These are phyloP conservation scores for Sutorius australiensis DNA, from an alignment of 768 basidiomycete genomes.

Conservation along the genomic window DNA sequence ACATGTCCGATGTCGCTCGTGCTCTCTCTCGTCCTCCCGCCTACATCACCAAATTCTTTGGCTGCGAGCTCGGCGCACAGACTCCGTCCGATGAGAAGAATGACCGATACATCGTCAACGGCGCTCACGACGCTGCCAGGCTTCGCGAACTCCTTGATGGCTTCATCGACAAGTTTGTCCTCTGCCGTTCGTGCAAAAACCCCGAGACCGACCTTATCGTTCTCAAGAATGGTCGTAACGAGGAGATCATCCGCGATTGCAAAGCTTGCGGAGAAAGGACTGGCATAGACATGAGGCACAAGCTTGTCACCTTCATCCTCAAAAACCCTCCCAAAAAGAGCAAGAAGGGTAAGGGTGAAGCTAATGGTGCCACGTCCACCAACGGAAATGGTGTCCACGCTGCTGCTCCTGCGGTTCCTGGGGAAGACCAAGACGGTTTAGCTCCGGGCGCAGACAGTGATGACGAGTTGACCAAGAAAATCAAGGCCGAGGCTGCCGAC, in stretches of 20 bases:
- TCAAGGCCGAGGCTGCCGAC: slow-evolving; percentile 85
- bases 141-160: slow-evolving; percentile 92
- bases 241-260: slow-evolving; percentile 93
- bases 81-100: slow-evolving; percentile 95
- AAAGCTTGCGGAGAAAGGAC: slow-evolving; percentile 97
- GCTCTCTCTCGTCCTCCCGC: slow-evolving; percentile 92
- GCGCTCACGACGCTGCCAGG: slow-evolving; percentile 86
- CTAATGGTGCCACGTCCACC: slow-evolving; percentile 49
- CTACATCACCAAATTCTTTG: slow-evolving; percentile 99
- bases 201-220: slow-evolving; percentile 96
- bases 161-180: slow-evolving; percentile 98
- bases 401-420: slow-evolving; percentile 35
- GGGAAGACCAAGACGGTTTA: slow-evolving; percentile 41
- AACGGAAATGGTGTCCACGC: slow-evolving; percentile 45
- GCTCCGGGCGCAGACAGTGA: slow-evolving; percentile 65
- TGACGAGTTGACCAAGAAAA: slow-evolving; percentile 84
- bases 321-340: slow-evolving; percentile 94
- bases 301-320: slow-evolving; percentile 91
- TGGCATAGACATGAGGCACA: slow-evolving; percentile 93
- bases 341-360: slow-evolving; percentile 50
- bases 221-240: slow-evolving; percentile 73
- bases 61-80: slow-evolving; percentile 97
- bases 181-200: slow-evolving; percentile 97
- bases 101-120: slow-evolving; percentile 98
- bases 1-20: slow-evolving; percentile 97